Evolutionary conservation across 306 rosid species (phyloP).

Genomic region (Castanea sativa): DNA sequence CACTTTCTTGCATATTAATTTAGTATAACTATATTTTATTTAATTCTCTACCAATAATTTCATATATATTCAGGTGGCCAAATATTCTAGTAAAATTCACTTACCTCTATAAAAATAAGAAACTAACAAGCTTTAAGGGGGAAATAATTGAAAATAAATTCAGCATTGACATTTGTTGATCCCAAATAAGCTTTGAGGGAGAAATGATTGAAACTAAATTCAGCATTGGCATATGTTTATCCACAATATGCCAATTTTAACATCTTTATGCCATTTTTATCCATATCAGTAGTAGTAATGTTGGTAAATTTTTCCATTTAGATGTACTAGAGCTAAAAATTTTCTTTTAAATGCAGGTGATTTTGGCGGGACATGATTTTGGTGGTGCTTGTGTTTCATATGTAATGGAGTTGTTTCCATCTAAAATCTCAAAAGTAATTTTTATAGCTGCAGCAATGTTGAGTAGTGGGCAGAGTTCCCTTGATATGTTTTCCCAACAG

Average conservation of each 20-base stretch:
- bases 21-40: neutral
- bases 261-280: too few relatives aligned
- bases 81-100: neutral
- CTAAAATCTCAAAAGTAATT: conserved; percentile 77
- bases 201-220: neutral
- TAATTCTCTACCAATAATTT: neutral
- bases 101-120: neutral
- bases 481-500: conserved; percentile 82
- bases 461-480: conserved; percentile 74
- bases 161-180: neutral
- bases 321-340: neutral
- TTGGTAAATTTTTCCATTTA: neutral
- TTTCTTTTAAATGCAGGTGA: conserved; percentile 51
- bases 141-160: neutral
- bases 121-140: neutral
- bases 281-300: too few relatives aligned
- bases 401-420: conserved; percentile 84
- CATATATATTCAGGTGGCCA: neutral
- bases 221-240: neutral
- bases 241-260: too few relatives aligned
- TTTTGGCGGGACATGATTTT: conserved; percentile 94
- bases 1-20: neutral
- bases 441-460: conserved; percentile 91
- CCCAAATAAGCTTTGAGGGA: too few relatives aligned
- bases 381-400: conserved; percentile 91